Percentiles rank a stretch among this genome's conserved stretches.
These are phyloP conservation scores for Phytophthora europaea DNA, from an alignment of 352 stramenopile genomes.

Conservation along the genomic window DNA sequence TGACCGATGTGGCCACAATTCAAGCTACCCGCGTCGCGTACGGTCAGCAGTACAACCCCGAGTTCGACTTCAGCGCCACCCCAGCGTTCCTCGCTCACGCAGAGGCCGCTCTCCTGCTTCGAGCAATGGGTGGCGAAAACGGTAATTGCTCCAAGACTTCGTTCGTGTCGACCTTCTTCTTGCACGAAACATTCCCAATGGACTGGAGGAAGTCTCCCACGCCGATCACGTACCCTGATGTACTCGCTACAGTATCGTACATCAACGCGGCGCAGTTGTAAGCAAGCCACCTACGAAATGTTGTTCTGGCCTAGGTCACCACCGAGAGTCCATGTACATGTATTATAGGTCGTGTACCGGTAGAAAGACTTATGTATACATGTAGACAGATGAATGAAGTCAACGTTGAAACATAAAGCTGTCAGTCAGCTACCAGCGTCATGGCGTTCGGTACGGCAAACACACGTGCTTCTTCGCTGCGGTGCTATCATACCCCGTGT, in stretches of 20 bases:
- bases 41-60: neutral
- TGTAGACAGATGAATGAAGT: too few relatives aligned
- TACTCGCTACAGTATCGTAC: neutral
- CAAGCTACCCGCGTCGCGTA: neutral
- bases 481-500: too few relatives aligned
- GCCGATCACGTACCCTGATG: neutral
- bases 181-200: neutral
- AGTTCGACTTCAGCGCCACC: neutral
- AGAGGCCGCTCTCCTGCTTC: neutral
- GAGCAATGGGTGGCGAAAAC: neutral
- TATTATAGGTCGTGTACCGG: too few relatives aligned
- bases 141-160: neutral
- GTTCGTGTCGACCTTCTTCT: neutral
- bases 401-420: too few relatives aligned
- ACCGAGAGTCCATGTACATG: too few relatives aligned
- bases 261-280: neutral
- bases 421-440: too few relatives aligned
- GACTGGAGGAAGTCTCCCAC: neutral
- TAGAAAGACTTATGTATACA: too few relatives aligned
- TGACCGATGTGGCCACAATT: neutral
- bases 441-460: too few relatives aligned
- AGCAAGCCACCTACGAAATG: neutral
- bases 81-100: neutral
- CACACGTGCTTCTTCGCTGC: too few relatives aligned
- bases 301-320: too few relatives aligned